Percentiles rank a stretch among this genome's conserved stretches.
These are phyloP conservation scores for Terfezia boudieri DNA, from an alignment of 495 filamentous ascomycete species.

Conservation along the genomic window DNA sequence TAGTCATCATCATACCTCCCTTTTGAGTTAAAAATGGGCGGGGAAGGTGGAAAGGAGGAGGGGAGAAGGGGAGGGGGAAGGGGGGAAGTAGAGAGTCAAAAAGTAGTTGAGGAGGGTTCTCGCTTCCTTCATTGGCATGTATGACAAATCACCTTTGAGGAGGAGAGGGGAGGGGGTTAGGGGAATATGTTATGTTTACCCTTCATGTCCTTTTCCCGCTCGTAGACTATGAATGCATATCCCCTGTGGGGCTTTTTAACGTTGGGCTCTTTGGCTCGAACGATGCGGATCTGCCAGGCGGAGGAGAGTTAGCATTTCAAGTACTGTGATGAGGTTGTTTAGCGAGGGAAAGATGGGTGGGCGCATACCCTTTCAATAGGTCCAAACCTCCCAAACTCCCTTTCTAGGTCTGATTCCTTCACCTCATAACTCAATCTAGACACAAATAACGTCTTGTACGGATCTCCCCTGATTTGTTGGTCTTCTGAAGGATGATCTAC, in stretches of 20 bases:
- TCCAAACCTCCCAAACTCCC: slow-evolving; percentile 85
- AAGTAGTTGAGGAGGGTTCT: neutral
- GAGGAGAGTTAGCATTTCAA: slow-evolving; percentile 1
- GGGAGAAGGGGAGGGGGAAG: neutral
- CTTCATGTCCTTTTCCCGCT: slow-evolving; percentile 98
- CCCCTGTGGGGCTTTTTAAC: slow-evolving; percentile 72
- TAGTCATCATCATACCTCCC: slow-evolving; percentile 17
- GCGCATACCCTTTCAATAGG: slow-evolving; percentile 69
- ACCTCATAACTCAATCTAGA: slow-evolving; percentile 72
- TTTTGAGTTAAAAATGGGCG: neutral
- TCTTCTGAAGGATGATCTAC: slow-evolving; percentile 53
- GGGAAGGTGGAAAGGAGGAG: neutral
- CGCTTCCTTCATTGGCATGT: neutral
- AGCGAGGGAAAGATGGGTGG: neutral
- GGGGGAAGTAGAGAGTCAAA: neutral
- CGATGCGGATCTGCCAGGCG: slow-evolving; percentile 57
- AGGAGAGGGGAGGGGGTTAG: slow-evolving; percentile 5
- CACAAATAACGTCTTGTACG: slow-evolving; percentile 88
- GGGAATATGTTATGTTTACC: slow-evolving; percentile 37
- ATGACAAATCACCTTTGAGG: neutral
- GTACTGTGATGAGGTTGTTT: neutral
- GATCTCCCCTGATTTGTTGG: slow-evolving; percentile 68
- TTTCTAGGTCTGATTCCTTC: slow-evolving; percentile 71
- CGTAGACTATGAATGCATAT: slow-evolving; percentile 94
- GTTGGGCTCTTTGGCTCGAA: slow-evolving; percentile 48